Percentiles rank a stretch among this genome's conserved stretches.
Evolutionary conservation across 2,329 filamentous ascomycete genomes (phyloP).

Genomic region (Scedosporium boydii): DNA sequence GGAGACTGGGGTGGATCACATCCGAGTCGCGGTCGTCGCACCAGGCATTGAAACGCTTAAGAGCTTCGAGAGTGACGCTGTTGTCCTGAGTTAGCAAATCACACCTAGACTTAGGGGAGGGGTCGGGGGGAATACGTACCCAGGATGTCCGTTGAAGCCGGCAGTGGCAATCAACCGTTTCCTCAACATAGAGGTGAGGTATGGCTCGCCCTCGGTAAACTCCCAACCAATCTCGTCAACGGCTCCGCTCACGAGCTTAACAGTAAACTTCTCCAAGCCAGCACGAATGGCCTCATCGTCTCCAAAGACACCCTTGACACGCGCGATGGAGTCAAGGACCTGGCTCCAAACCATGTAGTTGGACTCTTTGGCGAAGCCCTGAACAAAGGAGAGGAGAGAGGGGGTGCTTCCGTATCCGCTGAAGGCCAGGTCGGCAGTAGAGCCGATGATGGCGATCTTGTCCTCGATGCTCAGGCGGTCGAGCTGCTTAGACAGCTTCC

Average conservation of each 20-base stretch:
- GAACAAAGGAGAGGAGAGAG: constrained; percentile 71
- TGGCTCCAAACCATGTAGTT: constrained; percentile 88
- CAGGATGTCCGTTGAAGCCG: constrained; percentile 65
- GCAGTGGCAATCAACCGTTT: constrained; percentile 71
- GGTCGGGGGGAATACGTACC: constrained; percentile 35
- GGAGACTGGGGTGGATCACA: constrained; percentile 73
- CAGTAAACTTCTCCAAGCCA: constrained; percentile 67
- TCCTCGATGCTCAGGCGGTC: constrained; percentile 72
- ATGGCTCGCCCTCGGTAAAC: constrained; percentile 67
- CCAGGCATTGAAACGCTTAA: constrained; percentile 74
- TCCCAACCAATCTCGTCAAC: constrained; percentile 81
- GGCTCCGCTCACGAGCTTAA: constrained; percentile 66
- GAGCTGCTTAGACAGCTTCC: constrained; percentile 68
- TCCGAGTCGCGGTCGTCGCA: constrained; percentile 55
- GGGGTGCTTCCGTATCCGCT: constrained; percentile 77
- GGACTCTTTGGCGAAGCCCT: constrained; percentile 72
- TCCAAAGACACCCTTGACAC: constrained; percentile 76
- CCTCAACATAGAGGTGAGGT: constrained; percentile 71
- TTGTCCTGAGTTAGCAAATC: constrained; percentile 7
- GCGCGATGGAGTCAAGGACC: constrained; percentile 65
- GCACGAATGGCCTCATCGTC: constrained; percentile 62
- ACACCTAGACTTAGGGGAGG: too few species aligned
- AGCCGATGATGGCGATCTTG: constrained; percentile 86
- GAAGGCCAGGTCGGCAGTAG: constrained; percentile 80
- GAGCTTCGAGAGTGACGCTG: constrained; percentile 62